Evolutionary conservation across 805 yeast species (phyloP), one percentile per base, ranked within the genome.

Genomic region (Pichia cabralensis): DNA sequence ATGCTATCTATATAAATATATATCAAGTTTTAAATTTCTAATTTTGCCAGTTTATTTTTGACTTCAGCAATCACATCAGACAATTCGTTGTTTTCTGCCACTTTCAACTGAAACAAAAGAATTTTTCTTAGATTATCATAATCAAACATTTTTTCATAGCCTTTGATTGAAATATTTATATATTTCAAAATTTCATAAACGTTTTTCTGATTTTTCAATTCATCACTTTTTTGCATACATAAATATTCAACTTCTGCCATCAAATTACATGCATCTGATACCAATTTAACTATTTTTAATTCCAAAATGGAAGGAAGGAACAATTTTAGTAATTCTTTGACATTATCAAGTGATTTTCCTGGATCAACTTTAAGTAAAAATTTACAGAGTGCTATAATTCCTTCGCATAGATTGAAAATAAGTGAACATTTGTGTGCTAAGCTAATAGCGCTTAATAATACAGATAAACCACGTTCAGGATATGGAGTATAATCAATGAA

Each of bases 391-490:
- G 65, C 50, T 6, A 73, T 37, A 3, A 69, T 47, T 0, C 74
- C 71, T 39, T 72, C 74, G 1, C 68, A 60, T 1, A 65, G 51
- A 8, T 69, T 49, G 0, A 67, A 50, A 3, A 61, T 51, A 35
- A 70, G 61, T 2, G 78, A 73, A 8, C 69, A 60, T 4, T 52
- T 47, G 15, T 64, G 62, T 1, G 80, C 69, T 10, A 62, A 46
- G 30, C 67, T 64, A 2, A 79, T 52, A 33, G 74, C 63, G 40
- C 71, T 71, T 6, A 71, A 48, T 0, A 76, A 46, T 14, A 67
- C 47, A 1, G 79, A 65, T 8, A 78, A 42, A 1, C 71, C 73
- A 37, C 79, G 61, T 8, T 67, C 52, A 11, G 74, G 69, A 5
- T 63, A 53, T 4, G 33, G 18, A 0, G 70, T 66, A 12, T 67